Evolutionary conservation across 176 grass and related monocot genomes (phyloP).

Genomic region (Phyllostachys edulis): DNA sequence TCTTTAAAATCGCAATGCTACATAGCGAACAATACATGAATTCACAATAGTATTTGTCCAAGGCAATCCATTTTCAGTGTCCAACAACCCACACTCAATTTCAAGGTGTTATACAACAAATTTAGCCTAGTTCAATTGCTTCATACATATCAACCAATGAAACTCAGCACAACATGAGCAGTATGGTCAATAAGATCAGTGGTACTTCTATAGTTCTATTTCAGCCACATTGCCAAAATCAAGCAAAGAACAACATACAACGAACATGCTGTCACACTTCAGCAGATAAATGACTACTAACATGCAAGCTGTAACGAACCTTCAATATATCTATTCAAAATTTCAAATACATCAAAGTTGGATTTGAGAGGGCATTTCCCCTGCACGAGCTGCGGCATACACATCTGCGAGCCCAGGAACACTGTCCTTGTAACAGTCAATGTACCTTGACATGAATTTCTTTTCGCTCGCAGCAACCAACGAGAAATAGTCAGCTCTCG

Average conservation of each 20-base stretch:
- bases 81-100: neutral
- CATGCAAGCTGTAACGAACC: neutral
- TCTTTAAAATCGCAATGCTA: neutral
- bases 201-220: neutral
- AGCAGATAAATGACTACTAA: neutral
- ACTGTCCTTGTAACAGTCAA: constrained; percentile 20
- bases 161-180: too few species aligned
- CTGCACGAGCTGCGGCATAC: constrained; percentile 30
- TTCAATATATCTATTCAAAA: neutral
- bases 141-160: neutral
- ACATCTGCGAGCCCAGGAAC: constrained; percentile 31
- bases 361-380: neutral
- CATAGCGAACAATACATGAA: neutral
- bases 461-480: neutral
- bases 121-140: neutral
- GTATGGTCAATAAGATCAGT: neutral
- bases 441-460: neutral
- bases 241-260: neutral
- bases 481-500: neutral
- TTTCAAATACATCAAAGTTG: neutral
- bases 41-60: neutral
- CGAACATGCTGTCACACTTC: too few species aligned
- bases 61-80: neutral
- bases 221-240: neutral
- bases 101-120: neutral